Percentiles rank a stretch among this genome's conserved stretches.
These are phyloP conservation scores for Geotrichum klebahnii DNA, from an alignment of 1,139 yeast species.

Conservation along the genomic window DNA sequence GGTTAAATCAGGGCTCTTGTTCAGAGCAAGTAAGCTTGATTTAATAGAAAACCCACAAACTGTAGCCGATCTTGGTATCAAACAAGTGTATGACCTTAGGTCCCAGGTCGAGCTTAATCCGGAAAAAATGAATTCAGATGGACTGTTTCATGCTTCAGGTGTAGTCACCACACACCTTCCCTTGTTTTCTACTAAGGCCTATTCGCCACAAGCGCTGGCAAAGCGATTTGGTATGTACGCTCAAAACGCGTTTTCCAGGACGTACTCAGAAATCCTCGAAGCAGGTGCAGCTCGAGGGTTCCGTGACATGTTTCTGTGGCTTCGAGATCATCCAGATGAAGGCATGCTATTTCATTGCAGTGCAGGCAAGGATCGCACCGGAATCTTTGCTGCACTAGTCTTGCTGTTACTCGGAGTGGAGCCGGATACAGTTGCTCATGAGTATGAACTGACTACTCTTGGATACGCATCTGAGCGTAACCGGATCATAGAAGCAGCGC, in stretches of 20 bases:
- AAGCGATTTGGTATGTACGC: constrained; percentile 54
- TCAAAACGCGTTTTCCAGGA: constrained; percentile 60
- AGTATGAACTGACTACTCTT: constrained; percentile 66
- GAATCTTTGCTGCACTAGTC: constrained; percentile 64
- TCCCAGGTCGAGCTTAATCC: constrained; percentile 61
- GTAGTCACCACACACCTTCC: constrained; percentile 57
- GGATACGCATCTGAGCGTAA: constrained; percentile 41
- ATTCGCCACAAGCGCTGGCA: constrained; percentile 65
- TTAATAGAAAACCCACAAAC: background rate
- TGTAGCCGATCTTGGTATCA: constrained; percentile 44
- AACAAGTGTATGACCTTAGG: constrained; percentile 64
- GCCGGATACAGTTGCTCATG: constrained; percentile 59
- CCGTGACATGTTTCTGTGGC: constrained; percentile 47
- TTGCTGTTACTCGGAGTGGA: constrained; percentile 64
- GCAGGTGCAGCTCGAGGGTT: constrained; percentile 38
- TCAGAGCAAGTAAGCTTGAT: constrained; percentile 52
- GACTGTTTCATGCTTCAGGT: constrained; percentile 39
- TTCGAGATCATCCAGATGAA: constrained; percentile 51
- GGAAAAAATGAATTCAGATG: background rate
- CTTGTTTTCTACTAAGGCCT: constrained; percentile 52
- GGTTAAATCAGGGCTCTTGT: constrained; percentile 55
- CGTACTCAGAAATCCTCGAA: constrained; percentile 57
- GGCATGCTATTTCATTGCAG: constrained; percentile 71
- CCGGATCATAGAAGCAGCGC: constrained; percentile 25
- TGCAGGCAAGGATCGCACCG: constrained; percentile 87